These are phyloP conservation scores for Leccinum rimulosum DNA, from an alignment of 768 basidiomycete genomes.

Conservation along the genomic window DNA sequence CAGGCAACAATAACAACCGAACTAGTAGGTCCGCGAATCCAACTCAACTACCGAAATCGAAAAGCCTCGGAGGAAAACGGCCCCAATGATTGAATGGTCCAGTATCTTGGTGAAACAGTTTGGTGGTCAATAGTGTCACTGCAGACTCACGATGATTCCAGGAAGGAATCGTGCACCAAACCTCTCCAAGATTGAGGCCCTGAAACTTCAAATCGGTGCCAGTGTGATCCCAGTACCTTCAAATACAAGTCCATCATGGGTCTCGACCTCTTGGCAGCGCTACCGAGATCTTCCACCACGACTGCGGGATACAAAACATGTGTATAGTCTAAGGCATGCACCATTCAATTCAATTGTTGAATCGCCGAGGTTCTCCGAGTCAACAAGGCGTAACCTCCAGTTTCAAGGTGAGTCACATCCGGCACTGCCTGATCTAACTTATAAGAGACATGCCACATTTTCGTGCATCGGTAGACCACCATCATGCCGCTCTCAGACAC, in stretches of 20 bases:
- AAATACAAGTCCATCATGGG: not conserved
- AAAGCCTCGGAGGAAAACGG: not conserved
- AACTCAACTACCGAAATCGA: not conserved
- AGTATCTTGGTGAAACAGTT: not conserved
- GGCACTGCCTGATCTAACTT: not conserved
- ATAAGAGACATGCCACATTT: not conserved
- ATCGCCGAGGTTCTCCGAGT: not conserved
- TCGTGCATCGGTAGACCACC: not conserved
- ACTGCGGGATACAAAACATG: not conserved
- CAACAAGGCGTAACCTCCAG: not conserved
- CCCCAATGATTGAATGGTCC: not conserved
- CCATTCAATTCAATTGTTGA: not conserved
- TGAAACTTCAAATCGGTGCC: not conserved
- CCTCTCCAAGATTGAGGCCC: not conserved
- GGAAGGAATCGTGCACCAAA: not conserved
- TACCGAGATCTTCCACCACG: not conserved
- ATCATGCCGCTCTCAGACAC: slow-evolving; percentile 15
- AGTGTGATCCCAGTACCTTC: not conserved
- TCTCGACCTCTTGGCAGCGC: not conserved
- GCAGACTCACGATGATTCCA: not conserved
- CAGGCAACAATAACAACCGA: no score
- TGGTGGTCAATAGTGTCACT: not conserved
- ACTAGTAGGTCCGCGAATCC: no score
- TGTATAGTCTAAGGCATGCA: not conserved
- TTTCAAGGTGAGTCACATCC: not conserved